Conservation (phyloP, 768 basidiomycete species). For the Dioszegia crocea region DNA sequence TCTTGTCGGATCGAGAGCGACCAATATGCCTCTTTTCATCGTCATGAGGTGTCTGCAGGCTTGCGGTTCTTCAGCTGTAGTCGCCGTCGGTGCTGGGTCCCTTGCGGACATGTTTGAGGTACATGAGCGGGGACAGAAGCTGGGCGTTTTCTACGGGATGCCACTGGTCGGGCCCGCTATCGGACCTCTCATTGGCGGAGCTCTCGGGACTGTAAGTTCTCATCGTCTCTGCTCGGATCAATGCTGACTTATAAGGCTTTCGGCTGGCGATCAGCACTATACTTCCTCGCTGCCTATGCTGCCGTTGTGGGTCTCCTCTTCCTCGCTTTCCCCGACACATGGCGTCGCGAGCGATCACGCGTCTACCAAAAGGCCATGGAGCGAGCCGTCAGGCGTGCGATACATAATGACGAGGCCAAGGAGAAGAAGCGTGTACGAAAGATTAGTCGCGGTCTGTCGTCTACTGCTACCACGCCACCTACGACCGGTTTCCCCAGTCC, state of each 20-base stretch:
- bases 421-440: conserved; percentile 34
- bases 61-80: conserved; percentile 43
- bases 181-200: conserved; percentile 38
- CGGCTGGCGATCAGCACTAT: conserved; percentile 77
- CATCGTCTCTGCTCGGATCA: not conserved
- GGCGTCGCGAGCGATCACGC: conserved; percentile 73
- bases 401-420: conserved; percentile 29
- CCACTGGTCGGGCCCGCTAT: conserved; percentile 62
- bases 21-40: conserved; percentile 46
- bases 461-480: conserved; percentile 32
- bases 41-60: conserved; percentile 46
- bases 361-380: conserved; percentile 68
- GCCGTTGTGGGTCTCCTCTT: conserved; percentile 59
- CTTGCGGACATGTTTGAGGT: conserved; percentile 50
- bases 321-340: conserved; percentile 73
- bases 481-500: conserved; percentile 18
- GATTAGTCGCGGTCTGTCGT: conserved; percentile 23
- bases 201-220: conserved; percentile 28
- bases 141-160: conserved; percentile 51
- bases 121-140: conserved; percentile 44
- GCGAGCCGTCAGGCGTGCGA: conserved; percentile 47
- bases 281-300: conserved; percentile 68
- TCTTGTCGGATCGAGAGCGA: conserved; percentile 39
- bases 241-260: conserved; percentile 52
- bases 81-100: conserved; percentile 46